These are phyloP conservation scores for Thermothielavioides terrestris DNA, from an alignment of 495 filamentous ascomycete species.

Conservation along the genomic window DNA sequence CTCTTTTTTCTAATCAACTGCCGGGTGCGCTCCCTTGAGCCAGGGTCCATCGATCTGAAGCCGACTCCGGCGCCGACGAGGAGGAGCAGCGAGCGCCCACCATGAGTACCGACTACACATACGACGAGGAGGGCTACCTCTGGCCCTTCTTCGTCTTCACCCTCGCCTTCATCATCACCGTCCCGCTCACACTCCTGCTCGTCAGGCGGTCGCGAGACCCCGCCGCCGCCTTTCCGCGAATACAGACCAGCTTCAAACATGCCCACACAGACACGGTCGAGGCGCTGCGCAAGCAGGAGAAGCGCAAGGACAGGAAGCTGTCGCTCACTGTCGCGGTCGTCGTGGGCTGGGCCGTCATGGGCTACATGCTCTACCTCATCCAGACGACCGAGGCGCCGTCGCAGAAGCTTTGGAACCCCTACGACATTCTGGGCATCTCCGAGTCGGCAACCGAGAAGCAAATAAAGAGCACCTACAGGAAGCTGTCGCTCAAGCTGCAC, in stretches of 20 bases:
- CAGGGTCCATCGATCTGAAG: not conserved
- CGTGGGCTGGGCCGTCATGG: slow-evolving; percentile 75
- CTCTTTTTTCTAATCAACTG: not conserved
- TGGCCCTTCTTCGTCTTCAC: slow-evolving; percentile 98
- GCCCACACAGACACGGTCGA: slow-evolving; percentile 77
- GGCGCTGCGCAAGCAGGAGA: slow-evolving; percentile 74
- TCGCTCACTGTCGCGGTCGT: slow-evolving; percentile 75
- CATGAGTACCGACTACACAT: slow-evolving; percentile 96
- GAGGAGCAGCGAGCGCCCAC: slow-evolving; percentile 27
- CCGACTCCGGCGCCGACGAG: not conserved
- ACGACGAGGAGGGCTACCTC: slow-evolving; percentile 96
- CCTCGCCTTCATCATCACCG: slow-evolving; percentile 73
- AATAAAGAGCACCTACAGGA: slow-evolving; percentile 83
- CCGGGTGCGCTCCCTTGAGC: too few relatives aligned
- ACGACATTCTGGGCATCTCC: slow-evolving; percentile 81
- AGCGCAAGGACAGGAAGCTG: slow-evolving; percentile 78
- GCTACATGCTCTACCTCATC: slow-evolving; percentile 88
- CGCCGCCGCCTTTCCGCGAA: slow-evolving; percentile 39
- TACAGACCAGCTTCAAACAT: slow-evolving; percentile 66
- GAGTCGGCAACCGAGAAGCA: slow-evolving; percentile 78
- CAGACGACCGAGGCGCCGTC: slow-evolving; percentile 61
- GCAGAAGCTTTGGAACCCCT: slow-evolving; percentile 88
- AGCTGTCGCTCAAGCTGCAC: slow-evolving; percentile 76
- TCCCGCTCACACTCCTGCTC: slow-evolving; percentile 83
- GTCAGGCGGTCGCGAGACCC: slow-evolving; percentile 69